A percentile compares a stretch with the other conserved stretches of the same genome.
Conservation (phyloP, 108 stramenopile genomes). For the Conticribra weissflogii region DNA sequence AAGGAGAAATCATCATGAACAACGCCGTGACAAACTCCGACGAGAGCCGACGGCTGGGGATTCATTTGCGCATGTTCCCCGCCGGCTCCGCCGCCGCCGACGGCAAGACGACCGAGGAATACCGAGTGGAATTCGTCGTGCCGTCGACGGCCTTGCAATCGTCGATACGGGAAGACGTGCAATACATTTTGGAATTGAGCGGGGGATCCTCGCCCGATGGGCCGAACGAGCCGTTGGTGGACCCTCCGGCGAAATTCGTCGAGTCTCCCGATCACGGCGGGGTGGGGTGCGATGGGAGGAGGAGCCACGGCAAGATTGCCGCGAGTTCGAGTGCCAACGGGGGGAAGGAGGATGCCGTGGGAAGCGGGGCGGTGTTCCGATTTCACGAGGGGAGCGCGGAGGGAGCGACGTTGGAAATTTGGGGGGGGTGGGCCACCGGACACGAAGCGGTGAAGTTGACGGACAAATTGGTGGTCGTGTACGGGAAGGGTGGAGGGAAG, state of each 20-base stretch:
- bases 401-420: constrained; percentile 43
- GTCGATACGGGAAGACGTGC: constrained; percentile 41
- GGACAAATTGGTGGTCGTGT: constrained; percentile 30
- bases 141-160: constrained; percentile 30
- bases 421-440: constrained; percentile 82
- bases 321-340: constrained; percentile 22
- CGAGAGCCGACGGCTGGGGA: constrained; percentile 47
- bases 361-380: constrained; percentile 33
- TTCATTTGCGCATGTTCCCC: too few relatives aligned
- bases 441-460: constrained; percentile 73
- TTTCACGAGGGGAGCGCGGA: constrained; percentile 20
- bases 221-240: too few relatives aligned
- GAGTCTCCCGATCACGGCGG: constrained; percentile 14
- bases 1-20: constrained; percentile 79
- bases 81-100: too few relatives aligned
- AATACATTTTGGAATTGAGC: constrained; percentile 64
- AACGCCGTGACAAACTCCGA: constrained; percentile 47
- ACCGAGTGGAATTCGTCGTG: constrained; percentile 41
- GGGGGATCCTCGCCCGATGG: constrained; percentile 27
- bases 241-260: constrained; percentile 30
- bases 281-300: constrained; percentile 39
- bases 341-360: constrained; percentile 45
- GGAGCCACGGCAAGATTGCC: constrained; percentile 19
- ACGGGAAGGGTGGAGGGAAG: not conserved
- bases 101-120: constrained; percentile 6